Evolutionary conservation across 2,329 filamentous ascomycete genomes (phyloP).

Genomic region (Fusarium sp.): DNA sequence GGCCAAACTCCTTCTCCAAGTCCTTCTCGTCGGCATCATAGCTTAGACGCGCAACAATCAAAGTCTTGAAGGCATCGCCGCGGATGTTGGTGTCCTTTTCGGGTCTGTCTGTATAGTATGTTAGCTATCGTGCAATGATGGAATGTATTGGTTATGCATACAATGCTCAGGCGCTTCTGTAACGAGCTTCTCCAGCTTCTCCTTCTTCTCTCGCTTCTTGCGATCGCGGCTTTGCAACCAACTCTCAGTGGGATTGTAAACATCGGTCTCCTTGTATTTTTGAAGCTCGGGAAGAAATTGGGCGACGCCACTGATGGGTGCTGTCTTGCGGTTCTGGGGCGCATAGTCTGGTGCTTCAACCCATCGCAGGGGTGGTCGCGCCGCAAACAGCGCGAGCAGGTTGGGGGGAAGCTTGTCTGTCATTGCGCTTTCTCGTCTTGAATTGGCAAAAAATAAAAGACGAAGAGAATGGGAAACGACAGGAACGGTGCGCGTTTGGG

Average conservation of each 20-base stretch:
- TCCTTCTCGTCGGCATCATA: constrained; percentile 92
- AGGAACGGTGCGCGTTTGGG: constrained; percentile 23
- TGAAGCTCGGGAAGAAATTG: constrained; percentile 78
- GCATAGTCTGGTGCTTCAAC: constrained; percentile 85
- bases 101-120: constrained; percentile 74
- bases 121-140: constrained; percentile 26
- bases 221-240: constrained; percentile 91
- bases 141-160: constrained; percentile 51
- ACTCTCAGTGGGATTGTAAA: constrained; percentile 86
- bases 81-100: constrained; percentile 87
- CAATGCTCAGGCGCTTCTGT: constrained; percentile 74
- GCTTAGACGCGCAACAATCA: constrained; percentile 90
- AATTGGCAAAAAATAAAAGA: constrained; percentile 1
- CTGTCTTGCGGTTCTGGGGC: constrained; percentile 83
- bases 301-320: constrained; percentile 77
- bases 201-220: constrained; percentile 82
- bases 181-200: constrained; percentile 71
- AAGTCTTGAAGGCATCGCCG: constrained; percentile 93
- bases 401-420: constrained; percentile 96
- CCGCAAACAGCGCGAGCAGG: constrained; percentile 92
- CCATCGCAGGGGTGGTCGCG: constrained; percentile 91
- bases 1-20: constrained; percentile 90
- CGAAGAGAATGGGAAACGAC: not conserved
- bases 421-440: constrained; percentile 66
- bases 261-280: constrained; percentile 81